phyloP scores from a whole-genome alignment of 495 filamentous ascomycete genomes.

The Xylaria venustula region DNA sequence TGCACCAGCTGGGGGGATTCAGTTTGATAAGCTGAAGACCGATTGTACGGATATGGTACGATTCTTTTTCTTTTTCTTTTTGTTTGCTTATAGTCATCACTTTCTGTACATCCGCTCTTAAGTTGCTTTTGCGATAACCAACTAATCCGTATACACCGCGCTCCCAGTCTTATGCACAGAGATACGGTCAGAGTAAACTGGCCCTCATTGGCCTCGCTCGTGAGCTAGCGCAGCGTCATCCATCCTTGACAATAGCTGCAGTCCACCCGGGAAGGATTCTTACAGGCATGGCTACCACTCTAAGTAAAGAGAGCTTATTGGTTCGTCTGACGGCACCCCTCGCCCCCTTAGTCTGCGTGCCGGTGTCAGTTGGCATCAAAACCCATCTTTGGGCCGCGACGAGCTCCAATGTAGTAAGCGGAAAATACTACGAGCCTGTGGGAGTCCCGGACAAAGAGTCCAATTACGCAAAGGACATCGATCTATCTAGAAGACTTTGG shows the following conservation, averaged over 20 bases:
- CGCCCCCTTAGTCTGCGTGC: not conserved
- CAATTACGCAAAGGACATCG: not conserved
- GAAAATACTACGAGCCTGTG: constrained; percentile 17
- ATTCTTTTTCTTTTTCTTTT: too few species aligned
- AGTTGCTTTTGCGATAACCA: not conserved
- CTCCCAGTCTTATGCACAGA: constrained; percentile 17
- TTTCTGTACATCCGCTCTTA: not conserved
- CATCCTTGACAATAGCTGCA: constrained; percentile 51
- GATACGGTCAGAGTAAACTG: constrained; percentile 64
- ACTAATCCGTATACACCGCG: not conserved
- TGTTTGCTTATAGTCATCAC: not conserved
- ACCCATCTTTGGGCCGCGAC: constrained; percentile 16
- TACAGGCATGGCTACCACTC: constrained; percentile 7
- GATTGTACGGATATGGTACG: constrained; percentile 34
- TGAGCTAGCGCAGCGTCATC: constrained; percentile 58
- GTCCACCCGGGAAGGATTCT: constrained; percentile 57
- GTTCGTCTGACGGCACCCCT: not conserved
- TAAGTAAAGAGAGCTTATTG: constrained; percentile 12
- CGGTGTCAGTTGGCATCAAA: not conserved
- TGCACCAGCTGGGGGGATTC: constrained; percentile 34
- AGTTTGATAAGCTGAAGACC: constrained; percentile 33
- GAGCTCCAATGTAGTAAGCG: constrained; percentile 2
- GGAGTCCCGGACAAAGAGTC: constrained; percentile 8
- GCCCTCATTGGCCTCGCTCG: constrained; percentile 59
- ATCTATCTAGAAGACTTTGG: constrained; percentile 9